A percentile compares a stretch with the other conserved stretches of the same genome.
Evolutionary conservation across 768 basidiomycete genomes (phyloP).

Genomic region (Piloderma croceum): DNA sequence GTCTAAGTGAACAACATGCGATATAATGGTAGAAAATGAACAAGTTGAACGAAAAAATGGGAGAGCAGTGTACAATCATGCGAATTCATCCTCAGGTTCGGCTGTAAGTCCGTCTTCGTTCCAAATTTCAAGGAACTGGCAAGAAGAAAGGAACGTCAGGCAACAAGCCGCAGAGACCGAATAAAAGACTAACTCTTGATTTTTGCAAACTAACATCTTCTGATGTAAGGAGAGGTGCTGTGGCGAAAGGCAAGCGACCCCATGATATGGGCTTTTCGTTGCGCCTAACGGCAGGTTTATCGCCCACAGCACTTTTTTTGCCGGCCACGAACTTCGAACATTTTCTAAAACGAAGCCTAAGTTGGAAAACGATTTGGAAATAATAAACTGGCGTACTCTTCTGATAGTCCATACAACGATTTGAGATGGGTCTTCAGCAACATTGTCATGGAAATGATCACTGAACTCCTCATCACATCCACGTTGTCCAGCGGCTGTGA

Average conservation of each 20-base stretch:
- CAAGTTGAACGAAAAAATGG: constrained; percentile 84
- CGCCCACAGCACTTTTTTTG: constrained; percentile 88
- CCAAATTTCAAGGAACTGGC: constrained; percentile 73
- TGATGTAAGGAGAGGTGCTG: constrained; percentile 49
- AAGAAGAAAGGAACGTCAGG: background rate
- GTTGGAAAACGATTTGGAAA: constrained; percentile 2
- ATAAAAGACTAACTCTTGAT: constrained; percentile 44
- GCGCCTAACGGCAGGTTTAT: constrained; percentile 67
- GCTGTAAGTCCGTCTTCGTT: constrained; percentile 71
- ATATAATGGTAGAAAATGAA: constrained; percentile 59
- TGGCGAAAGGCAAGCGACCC: constrained; percentile 69
- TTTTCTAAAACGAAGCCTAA: constrained; percentile 52
- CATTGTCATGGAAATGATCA: constrained; percentile 81
- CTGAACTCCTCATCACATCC: constrained; percentile 56
- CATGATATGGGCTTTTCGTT: constrained; percentile 62
- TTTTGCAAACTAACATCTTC: constrained; percentile 62
- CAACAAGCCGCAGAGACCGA: constrained; percentile 6
- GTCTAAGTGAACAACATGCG: background rate
- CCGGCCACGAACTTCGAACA: constrained; percentile 80
- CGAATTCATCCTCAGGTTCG: constrained; percentile 53
- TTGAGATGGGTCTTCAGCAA: constrained; percentile 86
- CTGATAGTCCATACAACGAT: constrained; percentile 73
- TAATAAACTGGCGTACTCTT: constrained; percentile 72
- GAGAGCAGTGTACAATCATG: constrained; percentile 61
- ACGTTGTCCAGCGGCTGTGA: constrained; percentile 17